Percentiles rank a stretch among this genome's conserved stretches.
Conservation (phyloP, 306 rosid genomes). For the Cucumis sativus region Cucumber_9930_V3 NC_026658.2:675001-675500, state of each 20-base stretch:
- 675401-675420: not conserved
- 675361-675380: not conserved
- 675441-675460: not conserved
- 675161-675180: constrained; percentile 41
- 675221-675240: constrained; percentile 21
- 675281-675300: constrained; percentile 72
- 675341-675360: constrained; percentile 13
- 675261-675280: constrained; percentile 73
- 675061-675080: constrained; percentile 45
- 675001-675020: constrained; percentile 57
- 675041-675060: constrained; percentile 30
- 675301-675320: constrained; percentile 29
- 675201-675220: constrained; percentile 68
- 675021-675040: constrained; percentile 34
- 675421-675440: too few species aligned
- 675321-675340: constrained; percentile 26
- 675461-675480: not conserved
- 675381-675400: not conserved
- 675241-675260: constrained; percentile 59
- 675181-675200: constrained; percentile 46
- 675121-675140: not conserved
- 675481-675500: not conserved
- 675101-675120: not conserved
- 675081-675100: not conserved
- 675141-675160: constrained; percentile 34